phyloP scores from a whole-genome alignment of 1,284 basidiomycete genomes.

The Trametes sp. region DNA sequence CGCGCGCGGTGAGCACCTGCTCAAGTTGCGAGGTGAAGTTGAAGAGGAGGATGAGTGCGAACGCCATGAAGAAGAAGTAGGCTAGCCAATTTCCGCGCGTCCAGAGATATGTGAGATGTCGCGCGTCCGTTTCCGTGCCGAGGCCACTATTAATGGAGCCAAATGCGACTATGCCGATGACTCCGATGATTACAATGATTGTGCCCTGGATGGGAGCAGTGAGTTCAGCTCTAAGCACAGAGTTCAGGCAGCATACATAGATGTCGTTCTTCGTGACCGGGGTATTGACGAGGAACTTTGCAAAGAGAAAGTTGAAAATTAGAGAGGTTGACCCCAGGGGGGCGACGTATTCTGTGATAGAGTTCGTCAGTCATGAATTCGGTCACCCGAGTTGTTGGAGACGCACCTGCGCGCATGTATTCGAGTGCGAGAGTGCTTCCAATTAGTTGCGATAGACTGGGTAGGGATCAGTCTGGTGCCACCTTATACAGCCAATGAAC shows the following conservation, averaged over 20 bases:
- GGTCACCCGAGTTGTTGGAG: not conserved
- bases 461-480: not conserved
- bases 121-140: slow-evolving; percentile 70
- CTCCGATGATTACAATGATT: slow-evolving; percentile 80
- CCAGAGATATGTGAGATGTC: slow-evolving; percentile 84
- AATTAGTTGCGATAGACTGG: slow-evolving; percentile 82
- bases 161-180: slow-evolving; percentile 86
- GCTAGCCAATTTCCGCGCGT: slow-evolving; percentile 83
- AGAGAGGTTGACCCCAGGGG: slow-evolving; percentile 85
- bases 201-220: slow-evolving; percentile 65
- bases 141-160: slow-evolving; percentile 85
- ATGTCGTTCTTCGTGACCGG: slow-evolving; percentile 84
- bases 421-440: slow-evolving; percentile 86
- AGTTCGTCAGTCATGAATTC: slow-evolving; percentile 2
- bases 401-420: slow-evolving; percentile 82
- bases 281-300: slow-evolving; percentile 82
- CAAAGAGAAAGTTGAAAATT: slow-evolving; percentile 90
- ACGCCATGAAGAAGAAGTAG: slow-evolving; percentile 84
- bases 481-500: too few species aligned
- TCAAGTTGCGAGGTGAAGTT: slow-evolving; percentile 73
- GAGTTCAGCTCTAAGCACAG: not conserved
- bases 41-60: slow-evolving; percentile 71
- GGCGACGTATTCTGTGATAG: slow-evolving; percentile 76
- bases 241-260: slow-evolving; percentile 57
- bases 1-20: slow-evolving; percentile 67